Conservation (phyloP, 2,329 filamentous ascomycete species). For the Aspergillus quadrilineatus region DNA sequence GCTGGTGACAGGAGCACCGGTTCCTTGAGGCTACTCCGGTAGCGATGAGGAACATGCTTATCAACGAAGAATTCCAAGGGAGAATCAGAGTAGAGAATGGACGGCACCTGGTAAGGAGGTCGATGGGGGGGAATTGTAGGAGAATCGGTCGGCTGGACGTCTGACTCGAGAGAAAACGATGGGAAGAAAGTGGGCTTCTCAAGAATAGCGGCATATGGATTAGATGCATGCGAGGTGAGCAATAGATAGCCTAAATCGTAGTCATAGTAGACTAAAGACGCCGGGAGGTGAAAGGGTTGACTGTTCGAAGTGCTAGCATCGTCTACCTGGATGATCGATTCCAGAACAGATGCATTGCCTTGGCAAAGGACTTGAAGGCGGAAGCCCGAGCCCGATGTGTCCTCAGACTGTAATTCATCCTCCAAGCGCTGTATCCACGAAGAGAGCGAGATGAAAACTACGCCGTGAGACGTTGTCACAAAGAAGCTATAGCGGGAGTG, state of each 20-base stretch:
- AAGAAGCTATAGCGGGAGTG: slow-evolving; percentile 60
- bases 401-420: slow-evolving; percentile 54
- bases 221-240: slow-evolving; percentile 49
- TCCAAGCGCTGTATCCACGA: slow-evolving; percentile 59
- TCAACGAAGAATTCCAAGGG: slow-evolving; percentile 43
- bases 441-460: slow-evolving; percentile 56
- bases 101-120: slow-evolving; percentile 44
- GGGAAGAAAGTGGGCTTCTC: slow-evolving; percentile 47
- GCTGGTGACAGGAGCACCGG: slow-evolving; percentile 50
- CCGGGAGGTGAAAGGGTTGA: slow-evolving; percentile 41
- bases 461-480: slow-evolving; percentile 54
- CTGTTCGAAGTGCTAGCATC: slow-evolving; percentile 23
- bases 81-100: slow-evolving; percentile 40
- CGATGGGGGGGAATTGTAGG: slow-evolving; percentile 35
- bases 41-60: slow-evolving; percentile 44
- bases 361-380: slow-evolving; percentile 58
- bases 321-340: slow-evolving; percentile 47
- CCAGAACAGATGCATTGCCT: slow-evolving; percentile 49
- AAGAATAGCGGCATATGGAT: slow-evolving; percentile 52
- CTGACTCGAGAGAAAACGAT: slow-evolving; percentile 28
- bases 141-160: slow-evolving; percentile 21
- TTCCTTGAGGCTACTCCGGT: slow-evolving; percentile 44
- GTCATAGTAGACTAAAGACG: slow-evolving; percentile 56
- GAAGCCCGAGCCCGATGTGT: slow-evolving; percentile 54
- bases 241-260: slow-evolving; percentile 59